These are phyloP conservation scores for Porpolomopsis calyptriformis DNA, from an alignment of 768 basidiomycete genomes.

Conservation along the genomic window DNA sequence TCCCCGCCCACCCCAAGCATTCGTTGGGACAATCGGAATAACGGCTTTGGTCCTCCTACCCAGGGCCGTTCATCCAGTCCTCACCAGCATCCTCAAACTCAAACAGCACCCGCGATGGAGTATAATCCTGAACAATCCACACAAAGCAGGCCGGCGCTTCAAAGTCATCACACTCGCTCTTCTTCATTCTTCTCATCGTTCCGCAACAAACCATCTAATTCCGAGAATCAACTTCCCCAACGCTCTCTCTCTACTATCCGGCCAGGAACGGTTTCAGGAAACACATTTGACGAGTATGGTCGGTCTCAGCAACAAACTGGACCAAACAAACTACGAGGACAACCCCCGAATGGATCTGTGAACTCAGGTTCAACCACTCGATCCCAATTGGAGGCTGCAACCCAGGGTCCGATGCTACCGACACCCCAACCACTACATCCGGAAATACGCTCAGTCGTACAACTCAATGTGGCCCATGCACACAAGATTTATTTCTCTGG, in stretches of 20 bases:
- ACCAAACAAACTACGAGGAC: neutral
- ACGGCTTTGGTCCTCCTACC: slow-evolving; percentile 21
- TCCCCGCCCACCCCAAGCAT: neutral
- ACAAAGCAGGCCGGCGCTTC: slow-evolving; percentile 12
- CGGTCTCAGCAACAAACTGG: slow-evolving; percentile 2
- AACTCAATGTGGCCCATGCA: slow-evolving; percentile 62
- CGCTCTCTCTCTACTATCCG: slow-evolving; percentile 7
- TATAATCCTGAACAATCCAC: too few relatives aligned
- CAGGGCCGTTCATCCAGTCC: slow-evolving; percentile 12
- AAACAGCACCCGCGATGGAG: slow-evolving; percentile 16
- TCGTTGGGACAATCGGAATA: slow-evolving; percentile 11
- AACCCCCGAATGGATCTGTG: neutral
- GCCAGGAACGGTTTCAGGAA: neutral
- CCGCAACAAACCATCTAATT: slow-evolving; percentile 28
- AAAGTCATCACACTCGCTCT: slow-evolving; percentile 38
- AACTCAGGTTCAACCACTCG: neutral
- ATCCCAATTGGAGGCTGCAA: neutral
- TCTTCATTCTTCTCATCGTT: slow-evolving; percentile 55
- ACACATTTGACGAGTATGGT: slow-evolving; percentile 5
- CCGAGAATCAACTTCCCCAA: slow-evolving; percentile 18
- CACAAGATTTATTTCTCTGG: slow-evolving; percentile 86
- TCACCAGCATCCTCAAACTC: slow-evolving; percentile 11
- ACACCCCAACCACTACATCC: slow-evolving; percentile 34
- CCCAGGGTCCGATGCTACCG: neutral
- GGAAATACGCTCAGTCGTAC: slow-evolving; percentile 73